A percentile compares a stretch with the other conserved stretches of the same genome.
Evolutionary conservation across 31 red algal species (phyloP).

Genomic region (Odonthalia washingtoniensis): DNA sequence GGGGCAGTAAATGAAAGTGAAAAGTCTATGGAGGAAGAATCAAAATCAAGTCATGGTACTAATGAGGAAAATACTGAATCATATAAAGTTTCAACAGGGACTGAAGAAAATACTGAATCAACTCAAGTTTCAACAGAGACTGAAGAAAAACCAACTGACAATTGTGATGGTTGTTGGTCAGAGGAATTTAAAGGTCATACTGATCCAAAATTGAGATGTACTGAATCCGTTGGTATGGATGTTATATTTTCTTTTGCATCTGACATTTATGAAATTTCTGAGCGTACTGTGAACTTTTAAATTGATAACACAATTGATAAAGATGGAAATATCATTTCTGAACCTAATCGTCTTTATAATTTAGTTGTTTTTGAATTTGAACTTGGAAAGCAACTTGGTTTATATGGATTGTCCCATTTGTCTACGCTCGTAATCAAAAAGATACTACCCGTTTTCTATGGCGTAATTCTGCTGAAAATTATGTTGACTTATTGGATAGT

Average conservation of each 20-base stretch:
- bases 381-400: constrained; percentile 80
- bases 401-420: constrained; percentile 91
- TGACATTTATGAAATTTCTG: constrained; percentile 84
- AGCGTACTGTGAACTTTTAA: constrained; percentile 75
- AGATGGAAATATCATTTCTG: constrained; percentile 46
- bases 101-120: too few species aligned
- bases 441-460: constrained; percentile 66
- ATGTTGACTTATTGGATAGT: constrained; percentile 65
- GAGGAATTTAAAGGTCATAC: constrained; percentile 68
- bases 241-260: constrained; percentile 79
- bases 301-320: constrained; percentile 64
- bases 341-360: constrained; percentile 95
- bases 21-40: constrained; percentile 38
- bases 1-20: too few species aligned
- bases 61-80: too few species aligned
- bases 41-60: too few species aligned
- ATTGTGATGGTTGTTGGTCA: constrained; percentile 77
- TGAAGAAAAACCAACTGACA: too few species aligned
- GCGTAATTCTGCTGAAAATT: constrained; percentile 92
- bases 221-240: constrained; percentile 88
- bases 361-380: constrained; percentile 99
- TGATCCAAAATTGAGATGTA: constrained; percentile 79
- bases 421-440: constrained; percentile 61
- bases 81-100: too few species aligned
- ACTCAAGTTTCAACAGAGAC: too few species aligned